Conservation (phyloP, 331 rosid genomes). For the Rosa hybrid region DNA sequence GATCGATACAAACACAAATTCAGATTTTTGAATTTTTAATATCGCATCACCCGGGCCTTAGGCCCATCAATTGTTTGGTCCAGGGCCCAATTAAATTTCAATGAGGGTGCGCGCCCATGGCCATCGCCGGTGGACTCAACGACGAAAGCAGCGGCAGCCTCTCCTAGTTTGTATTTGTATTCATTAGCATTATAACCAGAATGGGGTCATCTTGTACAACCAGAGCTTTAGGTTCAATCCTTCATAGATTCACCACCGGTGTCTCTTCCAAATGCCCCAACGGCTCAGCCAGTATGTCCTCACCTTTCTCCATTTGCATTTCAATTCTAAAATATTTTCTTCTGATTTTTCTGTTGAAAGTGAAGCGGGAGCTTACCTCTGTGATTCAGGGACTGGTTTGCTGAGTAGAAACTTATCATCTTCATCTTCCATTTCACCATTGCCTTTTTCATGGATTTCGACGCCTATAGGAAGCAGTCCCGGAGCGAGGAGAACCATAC, state of each 20-base stretch:
- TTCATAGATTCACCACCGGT: conserved; percentile 41
- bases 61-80: not conserved
- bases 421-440: conserved; percentile 25
- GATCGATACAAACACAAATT: too few species aligned
- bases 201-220: conserved; percentile 39
- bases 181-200: not conserved
- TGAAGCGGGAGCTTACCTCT: conserved; percentile 11
- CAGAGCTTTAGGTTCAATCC: conserved; percentile 50
- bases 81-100: not conserved
- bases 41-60: too few species aligned
- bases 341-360: not conserved
- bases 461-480: conserved; percentile 8
- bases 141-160: not conserved
- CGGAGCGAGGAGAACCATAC: conserved; percentile 54
- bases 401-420: conserved; percentile 36
- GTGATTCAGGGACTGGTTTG: conserved; percentile 50
- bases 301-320: not conserved
- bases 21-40: too few species aligned
- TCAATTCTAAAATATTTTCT: not conserved
- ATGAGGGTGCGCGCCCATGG: not conserved
- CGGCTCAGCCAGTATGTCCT: conserved; percentile 28
- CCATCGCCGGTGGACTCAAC: not conserved
- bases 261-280: conserved; percentile 37
- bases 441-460: conserved; percentile 25
- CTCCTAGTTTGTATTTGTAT: not conserved